These are phyloP conservation scores for Mucor irregularis DNA, from an alignment of 371 early-diverging fungal species.

Conservation along the genomic window DNA sequence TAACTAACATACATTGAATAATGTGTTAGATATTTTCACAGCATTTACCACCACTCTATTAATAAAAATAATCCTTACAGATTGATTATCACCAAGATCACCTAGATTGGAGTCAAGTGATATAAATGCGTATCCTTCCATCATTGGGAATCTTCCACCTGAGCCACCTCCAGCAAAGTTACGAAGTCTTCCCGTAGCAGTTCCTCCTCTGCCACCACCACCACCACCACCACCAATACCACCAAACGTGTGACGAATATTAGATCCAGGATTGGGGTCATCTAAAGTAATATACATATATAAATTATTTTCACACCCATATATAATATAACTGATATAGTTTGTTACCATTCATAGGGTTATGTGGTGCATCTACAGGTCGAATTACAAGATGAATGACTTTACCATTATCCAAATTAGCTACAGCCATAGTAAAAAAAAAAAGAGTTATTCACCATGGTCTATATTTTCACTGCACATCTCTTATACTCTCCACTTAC, in stretches of 20 bases:
- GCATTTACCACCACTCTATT: no score
- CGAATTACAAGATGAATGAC: conserved; percentile 64
- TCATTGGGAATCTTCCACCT: conserved; percentile 26
- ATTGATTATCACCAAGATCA: conserved; percentile 34
- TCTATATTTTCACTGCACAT: no score
- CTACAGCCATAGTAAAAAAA: conserved; percentile 12
- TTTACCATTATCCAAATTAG: conserved; percentile 60
- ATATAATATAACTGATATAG: no score
- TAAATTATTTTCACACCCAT: no score
- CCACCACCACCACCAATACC: neutral
- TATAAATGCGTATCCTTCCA: conserved; percentile 54
- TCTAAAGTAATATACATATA: conserved; percentile 3
- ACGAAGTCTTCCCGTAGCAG: conserved; percentile 9
- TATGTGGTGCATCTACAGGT: conserved; percentile 54
- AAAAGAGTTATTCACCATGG: neutral
- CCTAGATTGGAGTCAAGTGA: conserved; percentile 36
- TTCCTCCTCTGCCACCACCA: no score
- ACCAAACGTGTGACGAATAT: neutral
- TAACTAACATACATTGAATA: no score
- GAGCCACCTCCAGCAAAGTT: no score
- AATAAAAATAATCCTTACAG: conserved; percentile 23
- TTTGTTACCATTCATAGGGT: conserved; percentile 51
- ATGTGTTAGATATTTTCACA: no score
- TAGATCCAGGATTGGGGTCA: conserved; percentile 18
- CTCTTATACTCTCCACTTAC: conserved; percentile 23